Percentiles rank a stretch among this genome's conserved stretches.
phyloP scores from a whole-genome alignment of 164 flowering plant species.

The Brasenia schreberi region DNA sequence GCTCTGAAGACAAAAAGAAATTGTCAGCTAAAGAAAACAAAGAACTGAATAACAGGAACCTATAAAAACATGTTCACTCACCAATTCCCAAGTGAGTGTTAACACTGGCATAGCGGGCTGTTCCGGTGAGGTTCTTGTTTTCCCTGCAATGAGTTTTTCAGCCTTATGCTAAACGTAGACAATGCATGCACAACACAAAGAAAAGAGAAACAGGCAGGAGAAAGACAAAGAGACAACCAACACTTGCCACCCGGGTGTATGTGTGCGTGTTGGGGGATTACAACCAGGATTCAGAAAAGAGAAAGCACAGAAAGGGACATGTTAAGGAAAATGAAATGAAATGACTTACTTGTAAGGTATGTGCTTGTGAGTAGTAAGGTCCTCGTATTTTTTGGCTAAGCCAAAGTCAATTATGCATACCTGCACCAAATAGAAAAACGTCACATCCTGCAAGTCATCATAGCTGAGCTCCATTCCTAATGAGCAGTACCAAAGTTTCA shows the following conservation, averaged over 20 bases:
- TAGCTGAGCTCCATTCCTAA: too few relatives aligned
- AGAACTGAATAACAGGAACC: not conserved
- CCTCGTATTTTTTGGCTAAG: too few relatives aligned
- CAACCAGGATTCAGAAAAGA: too few relatives aligned
- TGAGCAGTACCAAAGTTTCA: too few relatives aligned
- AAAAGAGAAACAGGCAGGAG: not conserved
- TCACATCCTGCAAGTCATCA: too few relatives aligned
- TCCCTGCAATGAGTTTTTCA: conserved; percentile 26
- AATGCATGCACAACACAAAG: not conserved
- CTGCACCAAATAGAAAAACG: too few relatives aligned
- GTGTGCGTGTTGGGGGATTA: not conserved
- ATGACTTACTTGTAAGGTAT: too few relatives aligned
- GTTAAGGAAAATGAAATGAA: too few relatives aligned
- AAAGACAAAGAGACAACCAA: too few relatives aligned
- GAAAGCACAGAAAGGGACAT: too few relatives aligned
- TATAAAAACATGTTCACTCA: conserved; percentile 14
- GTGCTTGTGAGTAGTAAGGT: too few relatives aligned
- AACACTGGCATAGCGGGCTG: conserved; percentile 81
- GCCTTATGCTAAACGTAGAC: not conserved
- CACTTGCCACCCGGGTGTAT: not conserved
- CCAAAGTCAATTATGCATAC: too few relatives aligned
- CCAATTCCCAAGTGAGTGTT: conserved; percentile 81
- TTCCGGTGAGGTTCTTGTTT: conserved; percentile 73
- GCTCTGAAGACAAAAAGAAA: conserved; percentile 32
- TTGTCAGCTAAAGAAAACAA: not conserved